Conservation (phyloP, 2,329 filamentous ascomycete genomes). For the Venturia asperata region DNA sequence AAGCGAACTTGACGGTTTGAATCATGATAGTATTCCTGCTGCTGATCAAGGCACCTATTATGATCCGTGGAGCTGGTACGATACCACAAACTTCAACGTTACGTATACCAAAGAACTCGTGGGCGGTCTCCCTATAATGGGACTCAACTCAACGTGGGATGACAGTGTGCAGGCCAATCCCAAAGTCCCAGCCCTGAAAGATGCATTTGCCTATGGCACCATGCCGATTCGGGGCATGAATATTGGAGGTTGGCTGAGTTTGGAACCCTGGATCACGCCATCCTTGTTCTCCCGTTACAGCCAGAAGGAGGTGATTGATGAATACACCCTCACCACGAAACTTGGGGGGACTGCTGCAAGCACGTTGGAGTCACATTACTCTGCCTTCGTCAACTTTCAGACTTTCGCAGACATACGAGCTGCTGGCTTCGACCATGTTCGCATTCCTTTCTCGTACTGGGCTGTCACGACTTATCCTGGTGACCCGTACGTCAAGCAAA, state of each 20-base stretch:
- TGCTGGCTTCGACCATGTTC: conserved; percentile 92
- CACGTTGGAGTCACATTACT: conserved; percentile 84
- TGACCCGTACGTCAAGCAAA: conserved; percentile 81
- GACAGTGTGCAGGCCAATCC: conserved; percentile 72
- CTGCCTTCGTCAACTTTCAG: conserved; percentile 75
- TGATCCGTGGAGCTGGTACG: conserved; percentile 87
- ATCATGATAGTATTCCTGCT: conserved; percentile 39
- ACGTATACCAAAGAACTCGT: conserved; percentile 84
- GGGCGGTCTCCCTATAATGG: conserved; percentile 85
- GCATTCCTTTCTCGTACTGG: conserved; percentile 95
- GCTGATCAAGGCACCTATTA: conserved; percentile 67
- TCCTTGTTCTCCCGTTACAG: conserved; percentile 72
- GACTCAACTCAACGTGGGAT: conserved; percentile 77
- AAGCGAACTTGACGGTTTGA: conserved; percentile 40
- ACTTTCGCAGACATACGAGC: conserved; percentile 78
- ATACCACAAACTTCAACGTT: conserved; percentile 85
- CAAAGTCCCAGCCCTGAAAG: conserved; percentile 68
- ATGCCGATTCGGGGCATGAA: conserved; percentile 85
- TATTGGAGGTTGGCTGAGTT: conserved; percentile 83
- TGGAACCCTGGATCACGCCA: conserved; percentile 94
- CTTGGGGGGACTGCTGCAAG: conserved; percentile 59
- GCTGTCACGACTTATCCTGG: conserved; percentile 75
- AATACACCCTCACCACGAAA: conserved; percentile 69
- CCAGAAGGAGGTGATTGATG: conserved; percentile 66
- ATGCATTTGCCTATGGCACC: conserved; percentile 70